Percentiles rank a stretch among this genome's conserved stretches.
Conservation (phyloP, 1,284 basidiomycete species). For the Fomitopsis pinicola region DNA sequence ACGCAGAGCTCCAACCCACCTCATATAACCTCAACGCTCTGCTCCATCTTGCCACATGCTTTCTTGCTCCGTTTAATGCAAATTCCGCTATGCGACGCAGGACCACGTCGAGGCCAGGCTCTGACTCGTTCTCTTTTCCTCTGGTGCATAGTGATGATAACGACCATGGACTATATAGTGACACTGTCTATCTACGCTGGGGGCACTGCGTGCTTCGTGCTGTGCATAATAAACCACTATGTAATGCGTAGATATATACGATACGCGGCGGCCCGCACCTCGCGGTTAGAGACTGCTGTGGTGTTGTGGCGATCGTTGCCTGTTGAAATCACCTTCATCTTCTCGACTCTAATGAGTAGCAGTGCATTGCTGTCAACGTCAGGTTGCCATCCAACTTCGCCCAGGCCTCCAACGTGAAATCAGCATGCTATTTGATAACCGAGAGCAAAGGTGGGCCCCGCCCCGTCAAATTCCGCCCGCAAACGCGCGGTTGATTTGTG, state of each 20-base stretch:
- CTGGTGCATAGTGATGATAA: not conserved
- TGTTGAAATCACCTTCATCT: too few species aligned
- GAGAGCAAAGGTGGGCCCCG: too few species aligned
- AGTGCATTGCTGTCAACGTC: too few species aligned
- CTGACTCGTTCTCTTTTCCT: not conserved
- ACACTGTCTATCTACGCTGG: not conserved
- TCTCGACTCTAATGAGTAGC: too few species aligned
- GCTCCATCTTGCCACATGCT: not conserved
- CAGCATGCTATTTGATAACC: too few species aligned
- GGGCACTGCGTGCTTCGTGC: not conserved
- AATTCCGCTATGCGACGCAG: not conserved
- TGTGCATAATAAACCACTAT: not conserved
- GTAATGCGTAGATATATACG: not conserved
- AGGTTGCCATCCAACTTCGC: too few species aligned
- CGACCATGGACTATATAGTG: not conserved
- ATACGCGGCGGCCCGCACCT: not conserved
- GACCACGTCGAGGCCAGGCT: not conserved
- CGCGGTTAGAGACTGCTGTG: too few species aligned
- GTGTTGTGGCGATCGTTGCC: too few species aligned
- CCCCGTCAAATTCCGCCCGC: too few species aligned
- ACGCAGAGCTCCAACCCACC: not conserved
- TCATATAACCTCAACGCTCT: not conserved
- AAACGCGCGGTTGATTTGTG: too few species aligned
- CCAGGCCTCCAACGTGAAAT: too few species aligned
- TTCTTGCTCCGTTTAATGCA: not conserved